phyloP scores from a whole-genome alignment of 2,329 filamentous ascomycete species.

The Sphaerulina musiva region DNA sequence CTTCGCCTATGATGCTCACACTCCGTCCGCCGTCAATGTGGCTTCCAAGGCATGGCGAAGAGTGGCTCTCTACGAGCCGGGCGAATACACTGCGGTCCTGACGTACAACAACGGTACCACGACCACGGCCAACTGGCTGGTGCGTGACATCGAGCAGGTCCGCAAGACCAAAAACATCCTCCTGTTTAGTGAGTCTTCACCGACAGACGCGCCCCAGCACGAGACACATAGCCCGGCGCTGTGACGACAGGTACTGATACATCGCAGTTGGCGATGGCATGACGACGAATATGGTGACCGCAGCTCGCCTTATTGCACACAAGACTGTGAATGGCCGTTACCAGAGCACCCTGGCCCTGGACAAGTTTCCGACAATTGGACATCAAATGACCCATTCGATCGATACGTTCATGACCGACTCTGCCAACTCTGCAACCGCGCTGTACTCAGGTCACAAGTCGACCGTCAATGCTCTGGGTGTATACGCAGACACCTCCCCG shows the following conservation, averaged over 20 bases:
- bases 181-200: constrained; percentile 52
- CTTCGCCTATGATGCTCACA: constrained; percentile 65
- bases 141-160: constrained; percentile 61
- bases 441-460: constrained; percentile 80
- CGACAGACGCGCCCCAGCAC: too few species aligned
- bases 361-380: constrained; percentile 67
- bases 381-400: constrained; percentile 87
- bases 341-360: constrained; percentile 62
- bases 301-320: constrained; percentile 73
- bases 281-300: constrained; percentile 56
- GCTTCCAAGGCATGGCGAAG: constrained; percentile 71
- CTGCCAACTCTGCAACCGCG: constrained; percentile 75
- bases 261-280: constrained; percentile 55
- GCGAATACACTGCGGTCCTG: constrained; percentile 69
- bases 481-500: constrained; percentile 71
- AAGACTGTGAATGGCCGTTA: constrained; percentile 81
- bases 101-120: constrained; percentile 66
- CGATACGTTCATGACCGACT: constrained; percentile 75
- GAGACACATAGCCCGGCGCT: too few species aligned
- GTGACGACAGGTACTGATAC: too few species aligned
- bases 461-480: constrained; percentile 73
- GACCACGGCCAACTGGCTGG: constrained; percentile 69
- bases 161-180: constrained; percentile 70
- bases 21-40: constrained; percentile 69
- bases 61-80: constrained; percentile 69